Conservation (phyloP, 441 rosid genomes). For the Erodium moschatum region DNA sequence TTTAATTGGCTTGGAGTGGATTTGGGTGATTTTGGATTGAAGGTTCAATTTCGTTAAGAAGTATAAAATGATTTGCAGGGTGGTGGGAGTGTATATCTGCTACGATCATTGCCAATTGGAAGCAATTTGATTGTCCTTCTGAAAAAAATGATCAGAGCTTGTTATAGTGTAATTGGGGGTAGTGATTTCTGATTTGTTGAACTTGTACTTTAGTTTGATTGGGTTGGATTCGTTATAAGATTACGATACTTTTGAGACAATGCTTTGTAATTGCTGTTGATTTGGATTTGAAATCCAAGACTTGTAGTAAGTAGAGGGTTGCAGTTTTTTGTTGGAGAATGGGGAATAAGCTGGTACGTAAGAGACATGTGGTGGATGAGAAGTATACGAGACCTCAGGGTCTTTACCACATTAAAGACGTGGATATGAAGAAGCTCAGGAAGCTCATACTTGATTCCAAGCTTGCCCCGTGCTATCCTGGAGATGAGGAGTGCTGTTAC, state of each 20-base stretch:
- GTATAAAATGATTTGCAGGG: constrained; percentile 5
- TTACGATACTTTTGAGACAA: not conserved
- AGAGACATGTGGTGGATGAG: constrained; percentile 85
- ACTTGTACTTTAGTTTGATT: not conserved
- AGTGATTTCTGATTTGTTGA: too few species aligned
- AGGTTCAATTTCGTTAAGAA: too few species aligned
- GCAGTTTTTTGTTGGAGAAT: constrained; percentile 30
- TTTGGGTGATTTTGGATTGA: not conserved
- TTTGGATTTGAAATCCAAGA: constrained; percentile 15
- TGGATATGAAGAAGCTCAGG: constrained; percentile 84
- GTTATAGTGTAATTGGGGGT: too few species aligned
- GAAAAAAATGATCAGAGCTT: not conserved
- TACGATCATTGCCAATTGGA: constrained; percentile 15
- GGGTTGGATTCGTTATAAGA: too few species aligned
- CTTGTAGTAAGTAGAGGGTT: constrained; percentile 18
- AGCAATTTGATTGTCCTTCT: not conserved
- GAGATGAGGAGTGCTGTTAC: constrained; percentile 59
- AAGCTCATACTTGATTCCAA: constrained; percentile 89
- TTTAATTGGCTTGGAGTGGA: not conserved
- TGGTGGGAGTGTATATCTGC: too few species aligned
- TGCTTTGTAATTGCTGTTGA: constrained; percentile 14
- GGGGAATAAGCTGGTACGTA: constrained; percentile 95
- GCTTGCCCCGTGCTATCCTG: constrained; percentile 97
- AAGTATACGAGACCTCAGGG: constrained; percentile 89
- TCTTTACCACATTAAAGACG: constrained; percentile 71